A percentile compares a stretch with the other conserved stretches of the same genome.
These are phyloP conservation scores for Phlyctochytrium arcticum DNA, from an alignment of 192 early-diverging fungal genomes.

Conservation along the genomic window DNA sequence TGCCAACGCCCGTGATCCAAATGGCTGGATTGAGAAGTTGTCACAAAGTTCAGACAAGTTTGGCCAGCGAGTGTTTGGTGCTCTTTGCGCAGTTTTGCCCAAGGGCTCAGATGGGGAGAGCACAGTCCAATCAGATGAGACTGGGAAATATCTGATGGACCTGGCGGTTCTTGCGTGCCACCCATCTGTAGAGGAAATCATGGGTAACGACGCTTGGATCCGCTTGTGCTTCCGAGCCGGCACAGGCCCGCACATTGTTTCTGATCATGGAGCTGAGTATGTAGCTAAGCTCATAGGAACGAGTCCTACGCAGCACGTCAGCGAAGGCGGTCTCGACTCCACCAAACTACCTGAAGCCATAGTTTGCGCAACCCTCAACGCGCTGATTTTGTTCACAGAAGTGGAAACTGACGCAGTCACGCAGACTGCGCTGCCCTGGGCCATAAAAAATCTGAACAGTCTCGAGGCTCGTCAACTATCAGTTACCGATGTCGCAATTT, in stretches of 20 bases:
- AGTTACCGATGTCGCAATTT: conserved; percentile 62
- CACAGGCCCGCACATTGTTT: conserved; percentile 62
- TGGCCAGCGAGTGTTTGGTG: conserved; percentile 23
- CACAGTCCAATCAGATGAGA: conserved; percentile 9
- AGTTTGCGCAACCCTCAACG: conserved; percentile 55
- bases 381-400: conserved; percentile 60
- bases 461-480: conserved; percentile 44
- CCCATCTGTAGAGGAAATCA: conserved; percentile 34
- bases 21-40: conserved; percentile 39
- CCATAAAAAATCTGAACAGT: conserved; percentile 45
- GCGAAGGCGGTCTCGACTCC: conserved; percentile 20
- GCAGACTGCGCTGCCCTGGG: conserved; percentile 40
- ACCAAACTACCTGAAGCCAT: background rate
- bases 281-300: conserved; percentile 41
- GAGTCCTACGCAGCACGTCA: conserved; percentile 24
- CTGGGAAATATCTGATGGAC: conserved; percentile 41
- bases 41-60: conserved; percentile 23
- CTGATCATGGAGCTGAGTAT: conserved; percentile 45
- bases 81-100: conserved; percentile 35
- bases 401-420: conserved; percentile 54
- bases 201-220: conserved; percentile 79
- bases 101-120: conserved; percentile 5
- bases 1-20: conserved; percentile 3
- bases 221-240: conserved; percentile 69
- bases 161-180: conserved; percentile 50